phyloP scores from a whole-genome alignment of 306 rosid species.

The Vigna trinervia region DNA sequence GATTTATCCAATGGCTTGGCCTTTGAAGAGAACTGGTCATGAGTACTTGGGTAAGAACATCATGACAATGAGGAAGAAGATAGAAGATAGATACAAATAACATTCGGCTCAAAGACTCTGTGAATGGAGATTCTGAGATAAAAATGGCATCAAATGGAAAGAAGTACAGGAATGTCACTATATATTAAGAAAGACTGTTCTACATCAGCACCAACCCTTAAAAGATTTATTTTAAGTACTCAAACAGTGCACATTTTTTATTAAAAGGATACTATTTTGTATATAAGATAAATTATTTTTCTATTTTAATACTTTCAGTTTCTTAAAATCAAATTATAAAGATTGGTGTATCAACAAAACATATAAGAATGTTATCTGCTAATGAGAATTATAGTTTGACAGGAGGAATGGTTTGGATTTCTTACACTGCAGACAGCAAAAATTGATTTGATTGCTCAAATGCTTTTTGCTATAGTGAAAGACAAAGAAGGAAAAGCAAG shows the following conservation, averaged over 20 bases:
- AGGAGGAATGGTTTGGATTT: neutral
- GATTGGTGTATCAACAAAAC: neutral
- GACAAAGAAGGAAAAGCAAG: neutral
- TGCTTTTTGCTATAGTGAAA: neutral
- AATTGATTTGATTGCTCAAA: neutral
- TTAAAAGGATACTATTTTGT: neutral
- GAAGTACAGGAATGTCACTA: neutral
- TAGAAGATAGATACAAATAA: conserved; percentile 28
- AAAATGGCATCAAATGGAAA: conserved; percentile 7
- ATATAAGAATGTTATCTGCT: neutral
- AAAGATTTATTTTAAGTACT: neutral
- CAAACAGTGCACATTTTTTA: neutral
- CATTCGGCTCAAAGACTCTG: neutral
- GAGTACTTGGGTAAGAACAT: conserved; percentile 11
- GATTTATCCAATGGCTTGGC: neutral
- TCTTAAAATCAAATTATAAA: neutral
- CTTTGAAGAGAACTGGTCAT: conserved; percentile 16
- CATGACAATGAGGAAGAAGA: conserved; percentile 32
- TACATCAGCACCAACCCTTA: neutral
- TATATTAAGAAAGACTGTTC: neutral
- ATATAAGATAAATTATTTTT: neutral
- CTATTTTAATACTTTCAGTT: neutral
- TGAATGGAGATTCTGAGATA: conserved; percentile 2
- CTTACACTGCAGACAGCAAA: neutral
- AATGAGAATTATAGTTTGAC: neutral